Evolutionary conservation across 1,284 basidiomycete species (phyloP).

Genomic region (Melampsora medusae): DNA sequence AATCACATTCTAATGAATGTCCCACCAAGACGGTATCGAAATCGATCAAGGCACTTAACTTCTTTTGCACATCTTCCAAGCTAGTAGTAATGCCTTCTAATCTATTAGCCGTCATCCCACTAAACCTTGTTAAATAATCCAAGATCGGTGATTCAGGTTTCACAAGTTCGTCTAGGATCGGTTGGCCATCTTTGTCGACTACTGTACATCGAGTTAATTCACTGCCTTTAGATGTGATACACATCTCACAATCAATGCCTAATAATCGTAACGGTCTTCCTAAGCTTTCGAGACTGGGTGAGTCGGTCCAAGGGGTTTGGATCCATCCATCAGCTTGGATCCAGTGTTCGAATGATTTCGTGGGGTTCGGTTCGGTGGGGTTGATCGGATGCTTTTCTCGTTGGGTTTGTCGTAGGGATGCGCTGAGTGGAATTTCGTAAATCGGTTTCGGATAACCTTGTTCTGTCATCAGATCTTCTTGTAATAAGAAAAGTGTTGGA

Average conservation of each 20-base stretch:
- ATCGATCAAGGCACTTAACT: conserved; percentile 60
- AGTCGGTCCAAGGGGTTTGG: conserved; percentile 65
- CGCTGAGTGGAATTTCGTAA: conserved; percentile 64
- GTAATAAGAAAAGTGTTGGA: conserved; percentile 70
- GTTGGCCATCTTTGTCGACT: conserved; percentile 69
- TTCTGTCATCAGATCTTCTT: conserved; percentile 78
- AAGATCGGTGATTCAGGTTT: conserved; percentile 74
- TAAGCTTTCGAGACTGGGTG: conserved; percentile 45
- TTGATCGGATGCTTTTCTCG: conserved; percentile 46
- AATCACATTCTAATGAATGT: conserved; percentile 86
- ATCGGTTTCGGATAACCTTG: conserved; percentile 82
- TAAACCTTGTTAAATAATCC: conserved; percentile 89
- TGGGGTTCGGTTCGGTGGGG: conserved; percentile 43
- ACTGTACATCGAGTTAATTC: conserved; percentile 79
- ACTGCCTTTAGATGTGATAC: conserved; percentile 78
- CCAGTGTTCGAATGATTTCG: conserved; percentile 19
- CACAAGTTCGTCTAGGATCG: conserved; percentile 80
- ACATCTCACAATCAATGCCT: conserved; percentile 89
- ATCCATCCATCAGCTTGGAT: conserved; percentile 59
- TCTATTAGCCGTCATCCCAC: conserved; percentile 76
- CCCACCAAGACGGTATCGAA: conserved; percentile 79
- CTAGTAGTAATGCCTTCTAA: conserved; percentile 70
- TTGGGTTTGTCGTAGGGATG: conserved; percentile 5
- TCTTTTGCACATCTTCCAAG: conserved; percentile 70
- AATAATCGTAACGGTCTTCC: conserved; percentile 52